Evolutionary conservation across 169 alveolate genomes (phyloP).

Genomic region (Theileria equi): DNA sequence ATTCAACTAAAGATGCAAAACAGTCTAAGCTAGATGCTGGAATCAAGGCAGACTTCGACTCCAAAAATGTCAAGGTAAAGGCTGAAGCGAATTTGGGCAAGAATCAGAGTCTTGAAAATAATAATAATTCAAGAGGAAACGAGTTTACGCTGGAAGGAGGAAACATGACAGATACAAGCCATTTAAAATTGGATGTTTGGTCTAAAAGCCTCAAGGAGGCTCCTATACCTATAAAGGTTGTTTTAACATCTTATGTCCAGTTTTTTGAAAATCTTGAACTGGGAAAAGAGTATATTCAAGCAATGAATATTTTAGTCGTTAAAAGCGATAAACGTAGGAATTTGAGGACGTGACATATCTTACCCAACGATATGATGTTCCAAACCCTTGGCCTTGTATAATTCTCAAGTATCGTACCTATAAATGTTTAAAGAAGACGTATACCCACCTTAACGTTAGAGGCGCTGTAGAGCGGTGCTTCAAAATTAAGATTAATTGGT

Average conservation of each 20-base stretch:
- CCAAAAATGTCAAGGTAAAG: neutral
- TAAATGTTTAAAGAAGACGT: neutral
- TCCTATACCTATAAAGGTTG: conserved; percentile 1
- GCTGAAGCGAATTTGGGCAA: neutral
- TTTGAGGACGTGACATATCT: conserved; percentile 52
- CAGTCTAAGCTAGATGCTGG: neutral
- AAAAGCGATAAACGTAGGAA: conserved; percentile 46
- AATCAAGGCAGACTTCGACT: neutral
- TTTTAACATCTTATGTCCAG: neutral
- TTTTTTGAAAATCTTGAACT: neutral
- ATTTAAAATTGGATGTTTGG: no score
- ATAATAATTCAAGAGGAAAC: neutral
- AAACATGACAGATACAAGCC: neutral
- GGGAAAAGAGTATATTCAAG: conserved; percentile 6
- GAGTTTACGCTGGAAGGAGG: neutral
- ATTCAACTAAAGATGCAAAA: neutral
- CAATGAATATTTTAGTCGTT: neutral
- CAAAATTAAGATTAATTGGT: conserved; percentile 65
- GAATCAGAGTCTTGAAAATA: no score
- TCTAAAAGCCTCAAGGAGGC: conserved; percentile 1
- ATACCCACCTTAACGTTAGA: conserved; percentile 29
- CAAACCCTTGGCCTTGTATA: conserved; percentile 2
- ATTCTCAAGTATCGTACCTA: conserved; percentile 31
- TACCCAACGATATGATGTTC: conserved; percentile 50
- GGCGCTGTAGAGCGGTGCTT: conserved; percentile 65